Conservation (phyloP, 139 green algal species). For the Nannochloris sp. region DNA sequence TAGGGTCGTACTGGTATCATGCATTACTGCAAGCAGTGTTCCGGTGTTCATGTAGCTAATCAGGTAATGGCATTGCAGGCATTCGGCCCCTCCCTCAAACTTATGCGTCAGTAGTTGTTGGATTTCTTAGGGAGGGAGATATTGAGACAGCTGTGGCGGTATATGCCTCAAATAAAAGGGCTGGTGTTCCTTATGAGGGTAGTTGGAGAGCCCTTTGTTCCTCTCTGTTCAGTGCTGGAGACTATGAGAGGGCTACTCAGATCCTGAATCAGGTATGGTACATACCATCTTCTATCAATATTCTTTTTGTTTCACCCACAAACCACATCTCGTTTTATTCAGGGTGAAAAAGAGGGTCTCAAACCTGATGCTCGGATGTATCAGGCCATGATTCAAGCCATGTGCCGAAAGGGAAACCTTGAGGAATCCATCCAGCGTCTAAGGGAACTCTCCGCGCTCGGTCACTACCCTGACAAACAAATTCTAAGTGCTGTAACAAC, state of each 20-base stretch:
- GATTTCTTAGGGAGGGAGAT: constrained; percentile 5
- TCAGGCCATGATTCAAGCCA: constrained; percentile 5
- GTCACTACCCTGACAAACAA: background rate
- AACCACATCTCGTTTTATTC: background rate
- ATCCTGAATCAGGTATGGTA: background rate
- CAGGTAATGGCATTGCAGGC: background rate
- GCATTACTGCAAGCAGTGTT: too few relatives aligned
- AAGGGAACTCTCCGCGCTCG: background rate
- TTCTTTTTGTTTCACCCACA: too few relatives aligned
- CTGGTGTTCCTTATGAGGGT: background rate
- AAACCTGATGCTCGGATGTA: constrained; percentile 4
- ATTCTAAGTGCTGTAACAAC: background rate
- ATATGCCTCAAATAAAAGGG: constrained; percentile 11
- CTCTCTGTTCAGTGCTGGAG: background rate
- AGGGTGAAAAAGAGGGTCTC: constrained; percentile 8
- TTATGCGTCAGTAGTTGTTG: constrained; percentile 9
- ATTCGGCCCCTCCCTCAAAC: constrained; percentile 10
- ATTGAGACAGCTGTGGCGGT: constrained; percentile 8
- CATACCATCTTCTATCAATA: too few relatives aligned
- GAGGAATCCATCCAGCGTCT: background rate
- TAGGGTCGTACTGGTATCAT: background rate
- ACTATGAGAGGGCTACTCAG: background rate
- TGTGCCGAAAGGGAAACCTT: constrained; percentile 1
- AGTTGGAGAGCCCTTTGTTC: background rate
- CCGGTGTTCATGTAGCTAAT: too few relatives aligned